These are phyloP conservation scores for Kuraishia molischiana DNA, from an alignment of 805 yeast genomes.

Conservation along the genomic window DNA sequence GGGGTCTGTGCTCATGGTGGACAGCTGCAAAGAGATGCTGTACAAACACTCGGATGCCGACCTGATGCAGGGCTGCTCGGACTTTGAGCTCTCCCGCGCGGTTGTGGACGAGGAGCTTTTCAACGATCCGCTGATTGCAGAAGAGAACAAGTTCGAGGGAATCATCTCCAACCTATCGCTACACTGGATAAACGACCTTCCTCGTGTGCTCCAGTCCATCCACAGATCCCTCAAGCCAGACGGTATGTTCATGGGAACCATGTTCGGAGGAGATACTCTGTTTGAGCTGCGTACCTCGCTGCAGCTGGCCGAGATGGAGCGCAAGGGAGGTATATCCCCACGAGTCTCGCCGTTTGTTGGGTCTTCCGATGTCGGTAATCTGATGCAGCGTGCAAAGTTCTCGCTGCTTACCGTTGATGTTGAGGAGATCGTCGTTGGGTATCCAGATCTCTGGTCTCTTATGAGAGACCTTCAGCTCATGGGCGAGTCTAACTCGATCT, in stretches of 20 bases:
- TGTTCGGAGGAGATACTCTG: slow-evolving; percentile 81
- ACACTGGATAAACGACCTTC: slow-evolving; percentile 87
- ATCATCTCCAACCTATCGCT: slow-evolving; percentile 63
- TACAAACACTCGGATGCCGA: slow-evolving; percentile 35
- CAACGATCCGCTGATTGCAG: slow-evolving; percentile 28
- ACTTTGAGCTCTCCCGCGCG: slow-evolving; percentile 30
- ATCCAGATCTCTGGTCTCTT: slow-evolving; percentile 60
- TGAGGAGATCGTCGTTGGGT: slow-evolving; percentile 72
- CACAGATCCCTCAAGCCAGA: slow-evolving; percentile 60
- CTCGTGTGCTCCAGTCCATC: slow-evolving; percentile 46
- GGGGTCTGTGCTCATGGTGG: slow-evolving; percentile 53
- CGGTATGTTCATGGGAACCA: slow-evolving; percentile 71
- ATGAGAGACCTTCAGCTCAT: slow-evolving; percentile 65
- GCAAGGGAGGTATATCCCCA: slow-evolving; percentile 73
- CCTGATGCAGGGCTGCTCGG: slow-evolving; percentile 12
- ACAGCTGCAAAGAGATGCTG: slow-evolving; percentile 45
- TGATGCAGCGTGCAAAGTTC: slow-evolving; percentile 69
- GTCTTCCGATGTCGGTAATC: slow-evolving; percentile 63
- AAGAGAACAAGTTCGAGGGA: slow-evolving; percentile 45
- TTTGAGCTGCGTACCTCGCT: slow-evolving; percentile 72
- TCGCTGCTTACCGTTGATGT: slow-evolving; percentile 76
- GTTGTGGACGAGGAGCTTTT: slow-evolving; percentile 64
- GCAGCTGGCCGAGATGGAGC: slow-evolving; percentile 75
- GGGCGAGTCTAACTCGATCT: slow-evolving; percentile 73
- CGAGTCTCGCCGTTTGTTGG: slow-evolving; percentile 75